Evolutionary conservation across 768 basidiomycete species (phyloP), one percentile per base, ranked within the genome.

Genomic region (Suillus tomentosus): DNA sequence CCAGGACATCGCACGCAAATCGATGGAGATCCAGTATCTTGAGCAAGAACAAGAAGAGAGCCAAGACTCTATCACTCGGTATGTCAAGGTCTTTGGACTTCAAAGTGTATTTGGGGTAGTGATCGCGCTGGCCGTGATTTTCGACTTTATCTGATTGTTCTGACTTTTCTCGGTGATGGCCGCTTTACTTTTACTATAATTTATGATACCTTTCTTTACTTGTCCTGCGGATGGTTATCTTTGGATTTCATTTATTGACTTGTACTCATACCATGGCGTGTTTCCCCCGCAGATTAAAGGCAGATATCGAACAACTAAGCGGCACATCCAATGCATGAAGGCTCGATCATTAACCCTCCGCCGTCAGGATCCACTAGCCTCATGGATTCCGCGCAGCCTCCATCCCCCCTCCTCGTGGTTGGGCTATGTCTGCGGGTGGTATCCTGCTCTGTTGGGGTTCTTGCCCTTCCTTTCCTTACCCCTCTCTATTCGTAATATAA

Each of bases 21-120:
- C 82, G 63, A 88, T 94, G 90, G 93, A 94, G 77, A 89, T 94
- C 54, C 82, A 86, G 67, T 91, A 88, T 75, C 81, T 92, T 62
- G 91, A 92, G 71, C 85, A 87, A 72, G 91, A 92, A 31, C 86
- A 90, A 71, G 91, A 93, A 48, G 93, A 94, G 68, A 85, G 71
- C 65, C 82, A 87, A 68, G 90, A 91, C 71, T 84, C 87, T 64
- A 87, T 93, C 63, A 87, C 87, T 71, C 85, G 88, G 92, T 94
- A 90, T 79, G 90, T 87, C 72, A 79, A 78, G 72, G 77, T 84
- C 69, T 87, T 86, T 77, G 80, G 82, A 69, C 76, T 85, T 69
- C 85, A 87, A 75, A 81, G 82, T 72, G 84, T 86, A 67, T 74
- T 84, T 66, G 81, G 81, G 69, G 81, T 79, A 65, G 72, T 82